phyloP scores from a whole-genome alignment of 129 eudicot species.

The Sambucus nigra region DNA sequence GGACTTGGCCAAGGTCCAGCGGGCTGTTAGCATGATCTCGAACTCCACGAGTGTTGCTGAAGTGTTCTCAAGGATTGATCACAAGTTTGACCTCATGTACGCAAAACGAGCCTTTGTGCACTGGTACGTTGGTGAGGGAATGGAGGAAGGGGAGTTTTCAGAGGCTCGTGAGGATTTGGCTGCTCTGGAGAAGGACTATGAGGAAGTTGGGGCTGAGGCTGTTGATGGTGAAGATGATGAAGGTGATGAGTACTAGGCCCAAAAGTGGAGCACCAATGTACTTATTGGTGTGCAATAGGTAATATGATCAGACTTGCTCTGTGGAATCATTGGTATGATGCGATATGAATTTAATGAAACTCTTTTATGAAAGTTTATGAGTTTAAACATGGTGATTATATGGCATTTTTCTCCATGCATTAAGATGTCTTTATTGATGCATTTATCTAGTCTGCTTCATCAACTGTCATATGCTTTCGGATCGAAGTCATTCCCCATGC shows the following conservation, averaged over 20 bases:
- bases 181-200: conserved; percentile 33
- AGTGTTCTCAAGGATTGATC: conserved; percentile 37
- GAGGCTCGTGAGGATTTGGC: conserved; percentile 36
- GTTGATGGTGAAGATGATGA: conserved; percentile 32
- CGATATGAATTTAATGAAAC: no score
- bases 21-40: conserved; percentile 39
- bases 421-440: no score
- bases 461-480: no score
- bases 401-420: no score
- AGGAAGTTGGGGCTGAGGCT: conserved; percentile 37
- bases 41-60: conserved; percentile 35
- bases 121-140: conserved; percentile 40
- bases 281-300: no score
- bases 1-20: conserved; percentile 35
- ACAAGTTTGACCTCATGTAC: conserved; percentile 39
- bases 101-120: conserved; percentile 36
- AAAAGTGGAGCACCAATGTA: no score
- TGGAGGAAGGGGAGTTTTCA: conserved; percentile 39
- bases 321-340: no score
- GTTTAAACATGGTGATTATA: no score
- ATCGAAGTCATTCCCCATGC: no score
- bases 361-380: no score
- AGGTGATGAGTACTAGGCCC: conserved; percentile 19
- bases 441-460: no score
- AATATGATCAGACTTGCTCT: no score